Percentiles rank a stretch among this genome's conserved stretches.
phyloP scores from a whole-genome alignment of 495 filamentous ascomycete genomes.

The Gamarada debralockiae region DNA sequence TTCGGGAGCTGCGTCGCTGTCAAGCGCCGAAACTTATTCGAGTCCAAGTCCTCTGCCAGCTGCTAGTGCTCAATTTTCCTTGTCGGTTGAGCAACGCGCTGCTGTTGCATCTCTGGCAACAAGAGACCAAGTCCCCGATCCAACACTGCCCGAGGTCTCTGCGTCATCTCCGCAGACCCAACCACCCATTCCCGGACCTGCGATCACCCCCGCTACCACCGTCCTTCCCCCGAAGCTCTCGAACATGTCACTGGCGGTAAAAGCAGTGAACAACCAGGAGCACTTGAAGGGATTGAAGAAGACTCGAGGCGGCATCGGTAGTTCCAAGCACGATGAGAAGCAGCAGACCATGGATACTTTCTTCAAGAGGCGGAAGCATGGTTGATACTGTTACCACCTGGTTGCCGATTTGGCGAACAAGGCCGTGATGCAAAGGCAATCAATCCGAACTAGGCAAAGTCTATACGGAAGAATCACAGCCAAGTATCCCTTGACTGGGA shows the following conservation, averaged over 20 bases:
- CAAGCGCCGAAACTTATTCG: too few species aligned
- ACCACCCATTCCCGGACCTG: neutral
- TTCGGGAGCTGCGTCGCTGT: too few species aligned
- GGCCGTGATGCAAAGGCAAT: neutral
- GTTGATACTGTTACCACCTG: neutral
- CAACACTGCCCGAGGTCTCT: too few species aligned
- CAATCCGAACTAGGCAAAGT: neutral
- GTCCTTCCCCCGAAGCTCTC: neutral
- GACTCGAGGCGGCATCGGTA: constrained; percentile 74
- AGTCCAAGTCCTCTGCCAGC: too few species aligned
- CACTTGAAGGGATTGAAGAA: constrained; percentile 73
- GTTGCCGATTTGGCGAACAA: too few species aligned
- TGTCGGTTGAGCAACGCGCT: too few species aligned
- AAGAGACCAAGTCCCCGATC: too few species aligned
- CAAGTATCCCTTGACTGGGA: too few species aligned
- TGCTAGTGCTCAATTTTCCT: too few species aligned
- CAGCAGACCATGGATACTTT: constrained; percentile 77
- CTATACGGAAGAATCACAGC: too few species aligned
- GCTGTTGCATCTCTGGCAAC: too few species aligned
- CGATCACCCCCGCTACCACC: too few species aligned
- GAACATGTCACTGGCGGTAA: constrained; percentile 34
- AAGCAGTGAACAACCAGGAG: constrained; percentile 55
- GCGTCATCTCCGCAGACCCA: neutral
- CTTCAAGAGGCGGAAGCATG: constrained; percentile 48
- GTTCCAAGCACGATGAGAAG: constrained; percentile 62